Base-by-base conservation (phyloP, 345 rosid genomes). In the Mercurialis annua region DNA sequence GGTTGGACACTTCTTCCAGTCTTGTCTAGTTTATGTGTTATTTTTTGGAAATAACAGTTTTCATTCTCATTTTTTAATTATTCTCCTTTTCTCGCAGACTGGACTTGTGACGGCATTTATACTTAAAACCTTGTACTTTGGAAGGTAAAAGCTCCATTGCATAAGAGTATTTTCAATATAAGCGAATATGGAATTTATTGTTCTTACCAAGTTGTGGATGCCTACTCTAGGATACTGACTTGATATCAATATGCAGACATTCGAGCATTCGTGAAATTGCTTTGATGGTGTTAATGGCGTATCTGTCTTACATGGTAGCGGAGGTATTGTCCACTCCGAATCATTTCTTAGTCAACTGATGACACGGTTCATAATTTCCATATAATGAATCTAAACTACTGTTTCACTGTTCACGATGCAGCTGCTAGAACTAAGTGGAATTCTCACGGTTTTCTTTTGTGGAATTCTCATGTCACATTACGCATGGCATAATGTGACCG, bases 371-470 rank as follows among this genome's bases (percentile, higher is more conserved):
- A 46, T 24, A 38, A 48, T 43, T 21, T 36, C n/a, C 34, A 15
- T 10, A 14, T 61, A 14, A 43, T 48, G 7, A 9, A 23, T 26
- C 30, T 31, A 34, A 21, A 2, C 2, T 26, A 17, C n/a, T 7
- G 4, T 57, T 67, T 66, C 43, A 18, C 20, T 33, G 0, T n/a
- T n/a, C n/a, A n/a, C n/a, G n/a, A 33, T 85, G 82, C 84, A 90
- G 98, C 85, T 92, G 71, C 76, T 87, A 62, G 83, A 80, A 34
- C 80, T 92, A 64, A 92, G 97, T 59, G 97, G 98, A 44, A 92
- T 92, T 68, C 96, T 92, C 68, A 87, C 98, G 0, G 94, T 92
- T 64, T 92, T 92, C 96, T 87, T 89, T 68, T 86, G 92, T 64
- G 98, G 96, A 14, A 84, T 87, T 73, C 71, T 87, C 44, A 89